Percentiles rank a stretch among this genome's conserved stretches.
Evolutionary conservation across 768 basidiomycete genomes (phyloP).

Genomic region (Lactarius trivialis): DNA sequence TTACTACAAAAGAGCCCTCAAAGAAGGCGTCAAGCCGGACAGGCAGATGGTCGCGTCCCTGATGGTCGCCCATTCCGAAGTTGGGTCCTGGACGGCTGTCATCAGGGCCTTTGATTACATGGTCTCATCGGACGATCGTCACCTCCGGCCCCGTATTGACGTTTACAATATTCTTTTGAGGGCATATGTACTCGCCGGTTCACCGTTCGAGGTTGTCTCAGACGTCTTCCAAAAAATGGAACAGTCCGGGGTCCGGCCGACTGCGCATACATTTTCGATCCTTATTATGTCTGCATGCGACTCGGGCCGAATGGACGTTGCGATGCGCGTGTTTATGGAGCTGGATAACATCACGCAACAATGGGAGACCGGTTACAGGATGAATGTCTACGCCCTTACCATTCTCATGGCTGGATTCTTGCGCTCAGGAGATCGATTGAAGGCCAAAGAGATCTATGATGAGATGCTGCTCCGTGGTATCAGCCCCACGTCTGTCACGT

Average conservation of each 20-base stretch:
- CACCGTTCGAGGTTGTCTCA: conserved; percentile 62
- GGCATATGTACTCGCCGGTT: conserved; percentile 74
- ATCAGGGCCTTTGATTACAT: conserved; percentile 65
- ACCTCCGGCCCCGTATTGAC: conserved; percentile 45
- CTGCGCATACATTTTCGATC: conserved; percentile 59
- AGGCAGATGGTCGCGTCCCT: conserved; percentile 58
- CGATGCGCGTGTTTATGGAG: conserved; percentile 58
- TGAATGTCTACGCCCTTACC: conserved; percentile 59
- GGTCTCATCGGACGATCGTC: conserved; percentile 30
- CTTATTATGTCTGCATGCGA: conserved; percentile 81
- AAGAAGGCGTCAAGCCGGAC: conserved; percentile 58
- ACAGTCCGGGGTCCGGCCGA: conserved; percentile 46
- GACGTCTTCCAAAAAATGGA: conserved; percentile 53
- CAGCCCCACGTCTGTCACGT: conserved; percentile 61
- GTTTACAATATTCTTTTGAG: conserved; percentile 76
- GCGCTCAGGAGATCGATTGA: conserved; percentile 41
- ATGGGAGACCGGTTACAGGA: conserved; percentile 34
- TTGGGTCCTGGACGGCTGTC: conserved; percentile 73
- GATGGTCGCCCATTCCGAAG: conserved; percentile 78
- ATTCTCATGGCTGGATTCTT: conserved; percentile 73
- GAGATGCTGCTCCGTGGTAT: conserved; percentile 66
- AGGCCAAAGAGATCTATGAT: conserved; percentile 61
- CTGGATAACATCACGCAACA: conserved; percentile 48
- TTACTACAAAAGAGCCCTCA: conserved; percentile 57
- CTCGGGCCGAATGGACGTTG: conserved; percentile 53